Percentiles rank a stretch among this genome's conserved stretches.
Evolutionary conservation across 106 monocot species (phyloP).

Genomic region (Apostasia shenzhenica): DNA sequence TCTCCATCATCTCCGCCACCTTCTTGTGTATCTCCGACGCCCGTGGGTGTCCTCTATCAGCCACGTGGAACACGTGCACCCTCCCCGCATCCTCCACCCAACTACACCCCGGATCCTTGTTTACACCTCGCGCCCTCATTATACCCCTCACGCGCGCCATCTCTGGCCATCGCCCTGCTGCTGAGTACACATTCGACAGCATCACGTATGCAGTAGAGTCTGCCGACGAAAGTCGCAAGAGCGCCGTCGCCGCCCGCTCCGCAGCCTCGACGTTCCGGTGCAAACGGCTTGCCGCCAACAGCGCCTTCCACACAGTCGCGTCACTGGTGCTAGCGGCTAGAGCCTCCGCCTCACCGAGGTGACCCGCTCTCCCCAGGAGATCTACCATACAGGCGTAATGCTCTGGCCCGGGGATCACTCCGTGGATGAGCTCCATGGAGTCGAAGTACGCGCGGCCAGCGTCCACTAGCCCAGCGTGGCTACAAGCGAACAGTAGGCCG

Average conservation of each 20-base stretch:
- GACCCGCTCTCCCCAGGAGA: constrained; percentile 40
- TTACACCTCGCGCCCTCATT: constrained; percentile 34
- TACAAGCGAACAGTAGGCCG: constrained; percentile 54
- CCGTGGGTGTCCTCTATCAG: constrained; percentile 32
- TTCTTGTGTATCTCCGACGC: constrained; percentile 35
- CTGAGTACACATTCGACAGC: constrained; percentile 46
- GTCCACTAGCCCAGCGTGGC: constrained; percentile 51
- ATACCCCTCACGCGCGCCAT: constrained; percentile 30
- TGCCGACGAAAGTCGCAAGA: constrained; percentile 27
- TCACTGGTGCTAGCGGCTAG: constrained; percentile 22
- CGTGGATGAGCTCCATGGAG: constrained; percentile 36
- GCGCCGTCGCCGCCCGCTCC: constrained; percentile 37
- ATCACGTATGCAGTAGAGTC: constrained; percentile 45
- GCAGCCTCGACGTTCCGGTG: constrained; percentile 29
- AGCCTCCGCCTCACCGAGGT: constrained; percentile 23
- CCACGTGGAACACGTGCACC: constrained; percentile 45
- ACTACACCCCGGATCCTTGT: constrained; percentile 58
- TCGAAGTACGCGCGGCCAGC: constrained; percentile 29
- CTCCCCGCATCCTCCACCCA: constrained; percentile 36
- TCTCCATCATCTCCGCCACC: constrained; percentile 50
- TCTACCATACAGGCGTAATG: constrained; percentile 63
- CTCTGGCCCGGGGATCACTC: constrained; percentile 43
- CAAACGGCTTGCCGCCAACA: constrained; percentile 42
- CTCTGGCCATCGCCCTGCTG: constrained; percentile 32
- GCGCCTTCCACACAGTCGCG: constrained; percentile 43